A percentile compares a stretch with the other conserved stretches of the same genome.
Conservation (phyloP, 2,329 filamentous ascomycete genomes). For the Penicillium sp. region DNA sequence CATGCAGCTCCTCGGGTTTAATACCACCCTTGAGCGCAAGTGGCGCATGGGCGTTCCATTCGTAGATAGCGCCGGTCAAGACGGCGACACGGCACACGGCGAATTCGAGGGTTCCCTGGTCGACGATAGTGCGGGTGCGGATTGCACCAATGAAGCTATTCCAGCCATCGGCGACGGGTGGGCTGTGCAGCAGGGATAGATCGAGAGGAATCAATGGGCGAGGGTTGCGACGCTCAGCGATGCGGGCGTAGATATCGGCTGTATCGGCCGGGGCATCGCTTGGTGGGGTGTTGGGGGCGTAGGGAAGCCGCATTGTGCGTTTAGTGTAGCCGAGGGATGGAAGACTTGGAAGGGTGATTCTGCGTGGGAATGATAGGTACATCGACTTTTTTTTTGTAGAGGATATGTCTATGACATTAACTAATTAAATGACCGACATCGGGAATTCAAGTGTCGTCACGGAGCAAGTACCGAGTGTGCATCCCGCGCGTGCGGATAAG, state of each 20-base stretch:
- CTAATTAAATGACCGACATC: not conserved
- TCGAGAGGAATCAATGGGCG: slow-evolving; percentile 74
- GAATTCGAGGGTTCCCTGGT: slow-evolving; percentile 63
- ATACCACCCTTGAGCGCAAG: slow-evolving; percentile 50
- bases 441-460: not conserved
- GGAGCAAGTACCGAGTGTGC: not conserved
- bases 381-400: not conserved
- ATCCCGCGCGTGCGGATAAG: not conserved
- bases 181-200: slow-evolving; percentile 71
- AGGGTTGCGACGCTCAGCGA: slow-evolving; percentile 45
- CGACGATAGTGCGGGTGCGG: slow-evolving; percentile 51
- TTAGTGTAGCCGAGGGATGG: not conserved
- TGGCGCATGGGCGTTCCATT: slow-evolving; percentile 79
- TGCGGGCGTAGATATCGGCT: slow-evolving; percentile 28
- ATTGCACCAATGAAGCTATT: slow-evolving; percentile 59
- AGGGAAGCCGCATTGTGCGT: slow-evolving; percentile 24
- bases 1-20: slow-evolving; percentile 48
- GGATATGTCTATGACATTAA: not conserved
- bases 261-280: slow-evolving; percentile 21
- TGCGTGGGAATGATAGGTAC: not conserved
- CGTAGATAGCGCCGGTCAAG: slow-evolving; percentile 77
- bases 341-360: not conserved
- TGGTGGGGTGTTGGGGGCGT: slow-evolving; percentile 24
- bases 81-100: slow-evolving; percentile 79
- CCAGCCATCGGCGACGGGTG: slow-evolving; percentile 70